Percentiles rank a stretch among this genome's conserved stretches.
Conservation (phyloP, 805 yeast species). For the Myxozyma neglecta region DNA sequence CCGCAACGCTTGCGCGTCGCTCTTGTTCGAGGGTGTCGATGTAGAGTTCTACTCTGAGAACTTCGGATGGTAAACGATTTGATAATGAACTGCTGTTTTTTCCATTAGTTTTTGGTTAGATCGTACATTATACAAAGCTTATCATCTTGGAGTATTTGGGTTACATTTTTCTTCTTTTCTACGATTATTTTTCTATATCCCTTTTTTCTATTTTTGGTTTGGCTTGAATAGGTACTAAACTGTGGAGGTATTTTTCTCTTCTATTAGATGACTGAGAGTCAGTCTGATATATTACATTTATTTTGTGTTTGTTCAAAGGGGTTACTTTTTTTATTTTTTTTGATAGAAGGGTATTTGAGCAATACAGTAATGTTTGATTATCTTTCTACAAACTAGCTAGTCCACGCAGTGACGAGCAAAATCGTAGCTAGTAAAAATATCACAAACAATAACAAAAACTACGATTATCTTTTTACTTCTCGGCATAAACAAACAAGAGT, state of each 20-base stretch:
- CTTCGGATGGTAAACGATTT: constrained; percentile 37
- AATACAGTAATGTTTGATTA: not conserved
- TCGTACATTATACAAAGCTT: not conserved
- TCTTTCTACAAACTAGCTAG: not conserved
- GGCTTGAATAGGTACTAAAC: not conserved
- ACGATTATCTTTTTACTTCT: not conserved
- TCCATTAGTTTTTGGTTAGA: constrained; percentile 1
- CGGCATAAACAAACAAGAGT: too few species aligned
- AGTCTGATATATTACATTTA: not conserved
- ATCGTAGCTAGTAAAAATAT: too few species aligned
- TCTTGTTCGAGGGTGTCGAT: constrained; percentile 33
- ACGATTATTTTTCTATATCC: not conserved
- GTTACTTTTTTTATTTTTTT: not conserved
- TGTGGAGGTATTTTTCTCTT: not conserved
- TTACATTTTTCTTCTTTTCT: not conserved
- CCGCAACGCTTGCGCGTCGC: constrained; percentile 35
- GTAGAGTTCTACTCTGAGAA: constrained; percentile 37
- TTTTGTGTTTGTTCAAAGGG: not conserved
- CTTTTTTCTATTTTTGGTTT: not conserved
- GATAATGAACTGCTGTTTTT: not conserved
- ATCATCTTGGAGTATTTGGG: constrained; percentile 1
- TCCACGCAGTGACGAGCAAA: not conserved
- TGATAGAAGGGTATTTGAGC: not conserved
- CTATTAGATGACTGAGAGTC: not conserved
- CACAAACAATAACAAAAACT: too few species aligned